Evolutionary conservation across 352 stramenopile species (phyloP), one percentile per base, ranked within the genome.

Genomic region (Phytopythium ostracodes): DNA sequence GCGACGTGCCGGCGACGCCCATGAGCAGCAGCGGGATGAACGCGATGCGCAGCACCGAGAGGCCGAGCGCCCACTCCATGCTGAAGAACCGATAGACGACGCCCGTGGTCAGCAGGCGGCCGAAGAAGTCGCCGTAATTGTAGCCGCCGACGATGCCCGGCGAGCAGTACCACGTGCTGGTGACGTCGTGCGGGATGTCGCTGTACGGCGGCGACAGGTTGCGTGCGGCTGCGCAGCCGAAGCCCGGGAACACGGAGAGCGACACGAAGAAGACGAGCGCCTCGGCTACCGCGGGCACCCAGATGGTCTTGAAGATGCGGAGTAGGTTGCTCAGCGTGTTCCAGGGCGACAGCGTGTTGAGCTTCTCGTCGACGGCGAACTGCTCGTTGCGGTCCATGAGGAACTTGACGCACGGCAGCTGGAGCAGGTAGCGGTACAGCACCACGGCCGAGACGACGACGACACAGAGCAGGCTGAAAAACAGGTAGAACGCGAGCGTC

Each of bases 41-140:
- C 25, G 60, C 70, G 54, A 78, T 62, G 18, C 76, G 76, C 18
- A 67, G 14, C 14, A 81, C 18, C n/a, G 66, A 72, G 11, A 78
- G 51, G 6, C 57, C 25, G 1, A 81, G 61, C 4, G 61, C 77
- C 8, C 69, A 59, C 55, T 73, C 68, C 67, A 79, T 73, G 5
- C 62, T 74, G 53, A 83, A 77, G 40, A 74, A 44, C 36, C 72
- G 77, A 60, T 71, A 81, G 29, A 73, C 65, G 7, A 64, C 57
- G n/a, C 68, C 74, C 15, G 63, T 69, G 51, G 53, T 81, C 27
- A 82, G 55, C 36, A 83, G 47, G 6, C 75, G 70, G 5, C 70
- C 77, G 33, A 81, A 46, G 47, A 73, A 77, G 60, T 84, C 75
- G 15, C 74, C 75, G 63, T 74, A 78, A 70, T 79, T 79, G 66